Evolutionary conservation across 2,329 filamentous ascomycete species (phyloP).

Genomic region (Fusarium verrucosum): DNA sequence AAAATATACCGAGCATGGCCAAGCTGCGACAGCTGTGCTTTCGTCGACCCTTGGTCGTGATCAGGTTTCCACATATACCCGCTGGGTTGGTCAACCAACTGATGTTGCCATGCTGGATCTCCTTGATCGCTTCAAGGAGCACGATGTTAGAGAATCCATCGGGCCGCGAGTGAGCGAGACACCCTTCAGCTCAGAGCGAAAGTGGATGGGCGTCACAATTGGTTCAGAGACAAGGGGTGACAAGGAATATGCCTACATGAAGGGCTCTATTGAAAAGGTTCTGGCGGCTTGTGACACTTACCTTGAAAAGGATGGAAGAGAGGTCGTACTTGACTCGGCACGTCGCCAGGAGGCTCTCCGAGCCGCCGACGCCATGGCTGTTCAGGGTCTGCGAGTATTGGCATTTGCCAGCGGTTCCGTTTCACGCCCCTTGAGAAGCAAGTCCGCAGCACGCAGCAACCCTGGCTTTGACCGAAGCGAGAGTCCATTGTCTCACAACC

Average conservation of each 20-base stretch:
- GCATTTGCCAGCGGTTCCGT: conserved; percentile 90
- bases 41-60: conserved; percentile 78
- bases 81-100: conserved; percentile 96
- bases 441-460: conserved; percentile 61
- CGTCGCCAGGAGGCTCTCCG: conserved; percentile 77
- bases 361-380: conserved; percentile 87
- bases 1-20: conserved; percentile 73
- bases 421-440: conserved; percentile 55
- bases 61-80: conserved; percentile 72
- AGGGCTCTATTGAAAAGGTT: conserved; percentile 90
- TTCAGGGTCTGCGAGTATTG: conserved; percentile 87
- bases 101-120: conserved; percentile 97
- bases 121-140: conserved; percentile 88
- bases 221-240: conserved; percentile 67
- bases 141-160: conserved; percentile 87
- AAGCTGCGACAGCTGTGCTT: conserved; percentile 77
- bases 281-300: conserved; percentile 90
- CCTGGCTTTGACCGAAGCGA: conserved; percentile 54
- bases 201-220: conserved; percentile 98
- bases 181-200: conserved; percentile 95
- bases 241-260: conserved; percentile 90
- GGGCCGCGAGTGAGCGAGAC: conserved; percentile 86
- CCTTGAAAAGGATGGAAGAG: conserved; percentile 83
- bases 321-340: conserved; percentile 82
- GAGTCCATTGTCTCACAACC: conserved; percentile 55